Percentiles rank a stretch among this genome's conserved stretches.
Conservation (phyloP, 441 rosid genomes). For the Eutrema salsugineum region DNA sequence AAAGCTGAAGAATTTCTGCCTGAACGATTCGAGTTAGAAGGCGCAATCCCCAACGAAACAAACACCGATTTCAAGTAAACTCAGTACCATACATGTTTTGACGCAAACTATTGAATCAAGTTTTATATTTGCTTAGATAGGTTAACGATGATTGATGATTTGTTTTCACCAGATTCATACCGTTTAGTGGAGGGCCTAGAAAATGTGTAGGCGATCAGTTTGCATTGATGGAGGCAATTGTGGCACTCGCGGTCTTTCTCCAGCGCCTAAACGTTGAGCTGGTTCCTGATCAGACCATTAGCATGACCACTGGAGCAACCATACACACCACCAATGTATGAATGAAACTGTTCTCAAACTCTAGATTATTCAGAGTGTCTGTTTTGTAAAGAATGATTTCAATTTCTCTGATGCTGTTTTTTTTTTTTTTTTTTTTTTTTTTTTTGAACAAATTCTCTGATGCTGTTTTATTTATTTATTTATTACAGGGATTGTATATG, state of each 20-base stretch:
- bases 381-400: slow-evolving; percentile 4
- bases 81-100: slow-evolving; percentile 3
- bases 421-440: no score
- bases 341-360: background rate
- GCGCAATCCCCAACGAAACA: slow-evolving; percentile 81
- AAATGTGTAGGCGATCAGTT: slow-evolving; percentile 96
- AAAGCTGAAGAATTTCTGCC: slow-evolving; percentile 87
- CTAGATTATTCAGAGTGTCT: background rate
- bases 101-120: no score
- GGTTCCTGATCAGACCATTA: slow-evolving; percentile 81
- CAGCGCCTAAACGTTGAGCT: slow-evolving; percentile 73
- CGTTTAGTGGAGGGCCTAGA: slow-evolving; percentile 94
- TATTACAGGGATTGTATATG: slow-evolving; percentile 85
- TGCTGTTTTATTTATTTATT: background rate
- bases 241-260: slow-evolving; percentile 71
- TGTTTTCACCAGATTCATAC: slow-evolving; percentile 56
- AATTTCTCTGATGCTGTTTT: background rate
- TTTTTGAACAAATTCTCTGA: slow-evolving; percentile 5
- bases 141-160: background rate
- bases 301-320: slow-evolving; percentile 96
- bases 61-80: slow-evolving; percentile 82
- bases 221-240: slow-evolving; percentile 83
- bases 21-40: slow-evolving; percentile 71
- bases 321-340: slow-evolving; percentile 88
- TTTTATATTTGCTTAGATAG: background rate